Base-by-base conservation (phyloP, 805 yeast genomes). In the Saccharomycopsis microspora region DNA sequence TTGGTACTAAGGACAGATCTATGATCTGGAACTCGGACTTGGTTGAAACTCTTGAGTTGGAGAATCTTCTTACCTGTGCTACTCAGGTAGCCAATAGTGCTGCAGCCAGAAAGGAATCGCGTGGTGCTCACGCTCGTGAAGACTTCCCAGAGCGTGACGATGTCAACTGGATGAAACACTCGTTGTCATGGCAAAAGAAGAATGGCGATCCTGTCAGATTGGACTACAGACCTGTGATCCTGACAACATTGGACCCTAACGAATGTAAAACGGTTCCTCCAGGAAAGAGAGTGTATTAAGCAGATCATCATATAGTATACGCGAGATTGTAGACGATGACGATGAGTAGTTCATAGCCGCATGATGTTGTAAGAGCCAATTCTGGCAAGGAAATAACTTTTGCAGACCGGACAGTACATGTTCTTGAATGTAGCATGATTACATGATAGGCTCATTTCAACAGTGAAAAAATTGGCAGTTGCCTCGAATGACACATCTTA, bases 101-200 rank as follows among this genome's bases (percentile, higher is more conserved):
- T 45, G 88, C 93, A 54, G 94, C 87, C 49, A 86, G 98, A 76
- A 82, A 75, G 62, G 98, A 90, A 72, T 88, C 97, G 37, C 86
- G 98, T 75, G 98, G 98, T 72, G 97, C 98, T 44, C 98, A 90
- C 64, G 97, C 98, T 51, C 84, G 97, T 75, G 98, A 90, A 69
- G 98, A 90, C 68, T 89, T 69, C 72, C 97, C 95, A 61, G 81
- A 79, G 54, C 87, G 98, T 79, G 96, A 90, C 64, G 98, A 90
- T 66, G 88, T 64, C 48, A 74, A 88, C 76, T 90, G 98, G 98
- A 87, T 86, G 90, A 93, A 90, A 74, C 98, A 90, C 71, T 75
- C 97, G 44, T 72, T 90, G 63, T 86, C 97, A 45, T 90, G 93
- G 88, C 97, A 93, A 74, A 61, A 67, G 49, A 64, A 69, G 31